A percentile compares a stretch with the other conserved stretches of the same genome.
Evolutionary conservation across 2,329 filamentous ascomycete genomes (phyloP).

Genomic region (Dactylellina drechsleri): DNA sequence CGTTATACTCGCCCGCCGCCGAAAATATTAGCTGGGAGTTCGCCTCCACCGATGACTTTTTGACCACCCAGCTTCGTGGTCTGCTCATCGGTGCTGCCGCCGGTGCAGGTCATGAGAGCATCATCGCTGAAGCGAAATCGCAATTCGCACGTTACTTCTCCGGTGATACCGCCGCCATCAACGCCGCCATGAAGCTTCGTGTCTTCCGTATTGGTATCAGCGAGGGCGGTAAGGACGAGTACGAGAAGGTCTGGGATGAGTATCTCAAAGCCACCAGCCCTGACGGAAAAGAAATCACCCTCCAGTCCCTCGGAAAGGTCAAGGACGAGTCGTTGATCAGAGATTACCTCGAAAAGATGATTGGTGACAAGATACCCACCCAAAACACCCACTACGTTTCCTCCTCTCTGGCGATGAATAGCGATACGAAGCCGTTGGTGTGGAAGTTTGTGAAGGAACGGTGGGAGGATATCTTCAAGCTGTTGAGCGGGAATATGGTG

Average conservation of each 20-base stretch:
- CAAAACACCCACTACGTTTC: constrained; percentile 89
- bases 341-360: constrained; percentile 76
- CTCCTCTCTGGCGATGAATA: constrained; percentile 77
- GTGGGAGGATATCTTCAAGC: constrained; percentile 77
- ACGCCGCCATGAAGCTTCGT: constrained; percentile 81
- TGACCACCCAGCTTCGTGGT: constrained; percentile 83
- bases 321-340: constrained; percentile 75
- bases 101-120: constrained; percentile 77
- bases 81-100: constrained; percentile 81
- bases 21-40: constrained; percentile 88
- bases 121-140: constrained; percentile 76
- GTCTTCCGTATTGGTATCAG: constrained; percentile 83
- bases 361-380: constrained; percentile 83
- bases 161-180: constrained; percentile 75
- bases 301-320: constrained; percentile 78
- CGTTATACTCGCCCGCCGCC: constrained; percentile 78
- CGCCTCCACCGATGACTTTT: constrained; percentile 79
- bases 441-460: constrained; percentile 89
- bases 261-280: constrained; percentile 84
- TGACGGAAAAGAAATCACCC: constrained; percentile 87
- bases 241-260: constrained; percentile 81
- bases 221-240: constrained; percentile 76
- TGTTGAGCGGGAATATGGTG: constrained; percentile 82
- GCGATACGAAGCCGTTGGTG: constrained; percentile 75
- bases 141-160: constrained; percentile 83